Evolutionary conservation across 2,329 filamentous ascomycete species (phyloP).

Genomic region (Alternaria longipes): DNA sequence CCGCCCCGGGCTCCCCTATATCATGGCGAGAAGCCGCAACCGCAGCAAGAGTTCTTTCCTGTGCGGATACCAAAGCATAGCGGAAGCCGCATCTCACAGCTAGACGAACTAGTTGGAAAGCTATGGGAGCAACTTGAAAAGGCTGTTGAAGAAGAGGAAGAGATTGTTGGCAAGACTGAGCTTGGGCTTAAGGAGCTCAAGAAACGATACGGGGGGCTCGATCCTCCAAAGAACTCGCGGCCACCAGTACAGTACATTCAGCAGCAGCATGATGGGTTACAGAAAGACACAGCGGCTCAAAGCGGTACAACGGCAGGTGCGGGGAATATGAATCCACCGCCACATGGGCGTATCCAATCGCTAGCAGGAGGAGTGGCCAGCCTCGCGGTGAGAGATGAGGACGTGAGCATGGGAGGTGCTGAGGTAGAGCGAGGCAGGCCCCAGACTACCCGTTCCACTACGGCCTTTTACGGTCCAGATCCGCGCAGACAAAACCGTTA

Average conservation of each 20-base stretch:
- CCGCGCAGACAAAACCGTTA: neutral
- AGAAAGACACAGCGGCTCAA: neutral
- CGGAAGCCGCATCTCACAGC: neutral
- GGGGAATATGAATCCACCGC: neutral
- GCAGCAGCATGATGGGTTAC: neutral
- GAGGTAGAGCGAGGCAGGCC: neutral
- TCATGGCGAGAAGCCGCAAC: neutral
- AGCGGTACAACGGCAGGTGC: neutral
- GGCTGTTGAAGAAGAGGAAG: slow-evolving; percentile 5
- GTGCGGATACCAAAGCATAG: neutral
- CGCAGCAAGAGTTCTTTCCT: slow-evolving; percentile 10
- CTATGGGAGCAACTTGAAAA: slow-evolving; percentile 2
- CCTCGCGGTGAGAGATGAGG: neutral
- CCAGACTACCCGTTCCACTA: neutral
- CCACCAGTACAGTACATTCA: neutral
- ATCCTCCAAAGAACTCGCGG: neutral
- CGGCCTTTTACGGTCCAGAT: slow-evolving; percentile 4
- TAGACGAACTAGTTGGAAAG: neutral
- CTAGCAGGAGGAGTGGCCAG: neutral
- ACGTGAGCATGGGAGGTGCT: neutral
- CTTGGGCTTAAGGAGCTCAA: slow-evolving; percentile 8
- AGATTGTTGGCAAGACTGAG: neutral
- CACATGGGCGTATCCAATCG: neutral
- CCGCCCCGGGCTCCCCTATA: neutral
- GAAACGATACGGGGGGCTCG: slow-evolving; percentile 5